Conservation (phyloP, 2,329 filamentous ascomycete genomes). For the Claviceps sorghi region DNA sequence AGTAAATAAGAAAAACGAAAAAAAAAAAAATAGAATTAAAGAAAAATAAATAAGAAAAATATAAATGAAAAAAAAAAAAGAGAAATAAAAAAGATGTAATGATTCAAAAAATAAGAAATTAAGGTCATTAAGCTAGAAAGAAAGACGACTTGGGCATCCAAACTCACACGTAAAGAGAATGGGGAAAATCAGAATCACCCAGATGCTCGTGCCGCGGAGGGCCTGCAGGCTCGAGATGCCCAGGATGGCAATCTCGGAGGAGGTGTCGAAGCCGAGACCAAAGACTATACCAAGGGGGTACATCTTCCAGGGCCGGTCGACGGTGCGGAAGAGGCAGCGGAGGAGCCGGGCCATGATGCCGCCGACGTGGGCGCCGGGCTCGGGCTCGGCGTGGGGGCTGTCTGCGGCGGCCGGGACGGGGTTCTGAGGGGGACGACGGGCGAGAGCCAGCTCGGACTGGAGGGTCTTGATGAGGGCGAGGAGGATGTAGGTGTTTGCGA, state of each 20-base stretch:
- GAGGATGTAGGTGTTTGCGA: slow-evolving; percentile 77
- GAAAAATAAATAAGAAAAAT: too few species aligned
- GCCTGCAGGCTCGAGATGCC: slow-evolving; percentile 84
- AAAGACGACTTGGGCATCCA: too few species aligned
- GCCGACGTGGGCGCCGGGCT: slow-evolving; percentile 44
- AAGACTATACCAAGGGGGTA: slow-evolving; percentile 80
- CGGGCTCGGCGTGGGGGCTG: too few species aligned
- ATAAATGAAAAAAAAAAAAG: too few species aligned
- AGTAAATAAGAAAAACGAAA: too few species aligned
- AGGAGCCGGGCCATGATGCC: slow-evolving; percentile 62
- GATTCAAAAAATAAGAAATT: too few species aligned
- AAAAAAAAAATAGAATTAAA: too few species aligned
- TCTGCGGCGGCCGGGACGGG: neutral
- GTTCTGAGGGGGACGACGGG: neutral
- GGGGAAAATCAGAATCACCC: slow-evolving; percentile 88
- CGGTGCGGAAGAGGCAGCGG: slow-evolving; percentile 59
- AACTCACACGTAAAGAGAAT: slow-evolving; percentile 64
- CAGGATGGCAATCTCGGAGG: slow-evolving; percentile 80
- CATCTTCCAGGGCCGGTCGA: slow-evolving; percentile 84
- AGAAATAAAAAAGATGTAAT: too few species aligned
- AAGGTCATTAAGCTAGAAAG: too few species aligned
- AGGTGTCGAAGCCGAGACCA: slow-evolving; percentile 89
- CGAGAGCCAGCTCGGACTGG: slow-evolving; percentile 36
- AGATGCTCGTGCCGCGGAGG: slow-evolving; percentile 72
- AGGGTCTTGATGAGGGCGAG: slow-evolving; percentile 61